Base-by-base conservation (phyloP, 2,329 filamentous ascomycete species). In the Colletotrichum somersetense region DNA sequence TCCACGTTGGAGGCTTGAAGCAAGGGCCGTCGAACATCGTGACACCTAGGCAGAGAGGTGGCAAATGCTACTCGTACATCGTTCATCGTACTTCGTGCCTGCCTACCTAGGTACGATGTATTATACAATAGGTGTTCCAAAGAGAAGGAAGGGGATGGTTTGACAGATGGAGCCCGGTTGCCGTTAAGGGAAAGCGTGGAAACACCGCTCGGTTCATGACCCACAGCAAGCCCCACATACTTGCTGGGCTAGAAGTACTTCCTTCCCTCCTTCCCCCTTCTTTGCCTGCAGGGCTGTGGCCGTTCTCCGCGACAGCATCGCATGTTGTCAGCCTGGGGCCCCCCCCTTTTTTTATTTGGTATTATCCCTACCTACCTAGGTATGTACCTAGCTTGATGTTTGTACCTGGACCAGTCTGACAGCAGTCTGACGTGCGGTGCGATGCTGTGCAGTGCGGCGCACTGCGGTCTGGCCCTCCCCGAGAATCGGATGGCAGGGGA, bases 141-240 rank as follows among this genome's bases (percentile, higher is more conserved):
- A 42, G 20, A 11, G 44, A 40, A 55, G 44, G n/a, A 40, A 55
- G 52, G 38, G 62, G 38, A 66, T 65, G 62, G 53, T 65, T 59
- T 69, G 67, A 69, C 62, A 66, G 67, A 66, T 69, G 67, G 62
- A 63, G 56, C 46, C 67, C 23, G 8, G 40, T 26, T 18, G 38
- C 40, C 26, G 38, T 56, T 33, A 18, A 42, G 57, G 57, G 50
- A 42, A 55, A 64, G 35, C 50, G 38, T 53, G 65, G 69, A 68
- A 62, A 68, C 65, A 68, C 53, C n/a, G 35, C 52, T 63, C 20
- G 26, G 40, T 14, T 42, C 46, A 52, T 26, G 62, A 18, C 44
- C 58, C 69, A 68, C 42, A 35, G 8, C 18, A 30, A 8, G 16
- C 35, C 26, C 68, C 57, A 67, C 65, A 52, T 26, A 4, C 33